phyloP scores from a whole-genome alignment of 192 early-diverging fungal species.

The Borealophlyctis nickersoniae region DNA sequence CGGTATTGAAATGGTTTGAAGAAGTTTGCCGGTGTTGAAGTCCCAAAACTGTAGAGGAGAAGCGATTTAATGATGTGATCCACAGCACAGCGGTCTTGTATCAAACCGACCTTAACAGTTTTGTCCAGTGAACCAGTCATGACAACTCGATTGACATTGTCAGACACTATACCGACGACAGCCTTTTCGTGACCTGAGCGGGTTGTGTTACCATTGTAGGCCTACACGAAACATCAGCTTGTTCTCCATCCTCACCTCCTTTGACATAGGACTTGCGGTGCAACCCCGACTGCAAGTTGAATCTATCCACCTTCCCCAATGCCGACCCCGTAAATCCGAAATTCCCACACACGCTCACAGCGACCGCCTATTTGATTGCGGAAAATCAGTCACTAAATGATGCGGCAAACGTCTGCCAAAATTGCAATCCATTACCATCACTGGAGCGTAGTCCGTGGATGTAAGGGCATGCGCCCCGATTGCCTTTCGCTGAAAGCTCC shows the following conservation, averaged over 20 bases:
- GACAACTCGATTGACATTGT: conserved; percentile 67
- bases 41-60: conserved; percentile 70
- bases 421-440: conserved; percentile 45
- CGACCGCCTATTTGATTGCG: conserved; percentile 46
- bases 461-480: conserved; percentile 68
- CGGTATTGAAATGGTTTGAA: conserved; percentile 63
- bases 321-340: conserved; percentile 85
- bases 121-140: conserved; percentile 81
- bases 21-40: conserved; percentile 62
- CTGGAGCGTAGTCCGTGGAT: conserved; percentile 56
- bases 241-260: neutral
- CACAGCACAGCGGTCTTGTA: neutral
- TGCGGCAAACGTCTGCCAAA: neutral
- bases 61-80: neutral
- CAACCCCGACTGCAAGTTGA: conserved; percentile 93
- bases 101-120: conserved; percentile 60
- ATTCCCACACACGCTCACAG: conserved; percentile 87
- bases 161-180: conserved; percentile 75
- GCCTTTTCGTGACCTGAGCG: conserved; percentile 69
- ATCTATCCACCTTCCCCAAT: conserved; percentile 78
- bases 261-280: conserved; percentile 67
- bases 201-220: neutral
- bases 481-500: conserved; percentile 75
- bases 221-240: conserved; percentile 1
- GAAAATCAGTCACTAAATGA: neutral